phyloP scores from a whole-genome alignment of 1,284 basidiomycete genomes.

The Cryptococcus sp. region DNA sequence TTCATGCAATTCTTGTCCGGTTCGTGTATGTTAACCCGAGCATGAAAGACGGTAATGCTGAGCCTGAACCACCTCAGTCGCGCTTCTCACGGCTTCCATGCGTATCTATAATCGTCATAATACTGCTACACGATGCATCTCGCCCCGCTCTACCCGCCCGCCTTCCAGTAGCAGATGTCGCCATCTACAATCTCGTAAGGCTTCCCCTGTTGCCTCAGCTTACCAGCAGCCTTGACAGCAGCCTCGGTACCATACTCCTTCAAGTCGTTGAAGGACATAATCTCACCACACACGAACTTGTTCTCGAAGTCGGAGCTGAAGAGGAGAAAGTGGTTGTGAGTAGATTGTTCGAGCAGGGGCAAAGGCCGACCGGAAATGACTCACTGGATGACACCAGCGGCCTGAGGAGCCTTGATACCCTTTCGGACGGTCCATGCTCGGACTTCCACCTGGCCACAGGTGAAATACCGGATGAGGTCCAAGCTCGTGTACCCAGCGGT shows the following conservation, averaged over 20 bases:
- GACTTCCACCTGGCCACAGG: constrained; percentile 93
- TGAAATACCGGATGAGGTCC: constrained; percentile 94
- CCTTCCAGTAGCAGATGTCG: constrained; percentile 52
- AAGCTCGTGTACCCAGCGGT: constrained; percentile 83
- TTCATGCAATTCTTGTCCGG: too few relatives aligned
- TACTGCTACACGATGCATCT: constrained; percentile 8
- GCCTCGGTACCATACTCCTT: constrained; percentile 87
- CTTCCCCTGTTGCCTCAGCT: constrained; percentile 93
- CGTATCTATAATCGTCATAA: background rate
- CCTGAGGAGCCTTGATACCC: constrained; percentile 92
- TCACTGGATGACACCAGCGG: constrained; percentile 97
- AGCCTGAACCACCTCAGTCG: background rate
- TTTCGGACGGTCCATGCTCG: constrained; percentile 96
- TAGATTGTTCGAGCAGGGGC: background rate
- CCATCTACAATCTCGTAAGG: constrained; percentile 60
- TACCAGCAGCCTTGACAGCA: constrained; percentile 92
- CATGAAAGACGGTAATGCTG: background rate
- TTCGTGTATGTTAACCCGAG: too few relatives aligned
- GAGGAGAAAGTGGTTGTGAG: background rate
- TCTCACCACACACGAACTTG: constrained; percentile 99
- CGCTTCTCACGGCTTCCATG: background rate
- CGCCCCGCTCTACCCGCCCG: constrained; percentile 19
- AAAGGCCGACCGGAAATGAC: constrained; percentile 50
- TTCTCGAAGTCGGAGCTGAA: constrained; percentile 56
- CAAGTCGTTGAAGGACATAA: constrained; percentile 89